Conservation (phyloP, 371 early-diverging fungal species). For the Syncephalis plumigaleata region DNA sequence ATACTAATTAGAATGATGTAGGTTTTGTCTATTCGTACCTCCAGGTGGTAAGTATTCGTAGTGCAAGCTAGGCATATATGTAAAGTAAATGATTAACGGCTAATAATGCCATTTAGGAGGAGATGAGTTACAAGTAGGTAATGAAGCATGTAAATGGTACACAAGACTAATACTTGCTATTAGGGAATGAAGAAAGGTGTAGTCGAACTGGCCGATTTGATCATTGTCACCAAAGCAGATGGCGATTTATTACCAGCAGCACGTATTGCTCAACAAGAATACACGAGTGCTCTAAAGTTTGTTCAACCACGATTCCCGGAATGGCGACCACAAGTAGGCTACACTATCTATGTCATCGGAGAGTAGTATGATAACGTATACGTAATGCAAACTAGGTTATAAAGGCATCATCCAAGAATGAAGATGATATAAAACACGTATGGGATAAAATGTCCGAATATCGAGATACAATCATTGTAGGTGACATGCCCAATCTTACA, state of each 20-base stretch:
- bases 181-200: conserved; percentile 68
- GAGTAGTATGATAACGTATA: no score
- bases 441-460: no score
- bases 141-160: no score
- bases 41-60: conserved; percentile 9
- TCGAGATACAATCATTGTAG: no score
- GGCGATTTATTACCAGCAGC: conserved; percentile 45
- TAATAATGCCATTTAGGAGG: conserved; percentile 2
- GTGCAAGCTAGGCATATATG: no score
- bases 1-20: conserved; percentile 1
- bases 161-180: no score
- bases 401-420: no score
- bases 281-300: conserved; percentile 40
- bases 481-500: no score
- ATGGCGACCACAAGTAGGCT: conserved; percentile 26
- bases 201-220: conserved; percentile 57
- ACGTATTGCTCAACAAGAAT: conserved; percentile 37
- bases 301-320: conserved; percentile 13
- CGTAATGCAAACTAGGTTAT: no score
- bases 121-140: conserved; percentile 5
- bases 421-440: no score
- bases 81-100: background rate
- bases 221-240: conserved; percentile 64
- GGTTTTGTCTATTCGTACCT: conserved; percentile 11
- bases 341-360: no score